These are phyloP conservation scores for Rhodotorula babjevae DNA, from an alignment of 768 basidiomycete genomes.

Conservation along the genomic window DNA sequence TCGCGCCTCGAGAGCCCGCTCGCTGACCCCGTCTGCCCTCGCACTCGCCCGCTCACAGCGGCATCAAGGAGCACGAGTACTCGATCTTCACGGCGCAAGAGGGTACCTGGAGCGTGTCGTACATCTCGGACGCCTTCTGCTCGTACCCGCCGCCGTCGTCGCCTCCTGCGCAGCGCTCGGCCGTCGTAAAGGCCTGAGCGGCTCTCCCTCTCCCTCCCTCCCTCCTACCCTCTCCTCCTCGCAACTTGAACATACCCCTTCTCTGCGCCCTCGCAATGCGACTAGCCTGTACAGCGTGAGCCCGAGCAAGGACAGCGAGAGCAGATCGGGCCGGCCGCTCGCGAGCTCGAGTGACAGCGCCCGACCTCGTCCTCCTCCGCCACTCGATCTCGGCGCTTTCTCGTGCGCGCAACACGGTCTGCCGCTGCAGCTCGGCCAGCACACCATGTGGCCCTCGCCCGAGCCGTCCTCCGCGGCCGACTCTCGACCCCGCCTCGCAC, in stretches of 20 bases:
- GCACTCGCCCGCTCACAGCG: conserved; percentile 13
- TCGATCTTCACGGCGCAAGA: conserved; percentile 87
- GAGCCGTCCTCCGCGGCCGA: no score
- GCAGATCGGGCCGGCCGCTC: no score
- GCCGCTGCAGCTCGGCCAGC: no score
- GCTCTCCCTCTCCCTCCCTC: neutral
- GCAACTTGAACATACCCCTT: neutral
- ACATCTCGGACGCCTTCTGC: conserved; percentile 83
- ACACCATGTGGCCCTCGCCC: no score
- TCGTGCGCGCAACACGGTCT: no score
- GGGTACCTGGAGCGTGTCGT: conserved; percentile 86
- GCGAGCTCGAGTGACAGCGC: no score
- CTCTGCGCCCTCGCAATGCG: neutral
- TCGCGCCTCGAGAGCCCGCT: neutral
- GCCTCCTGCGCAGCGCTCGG: conserved; percentile 53
- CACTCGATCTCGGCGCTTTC: no score
- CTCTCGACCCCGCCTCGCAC: no score
- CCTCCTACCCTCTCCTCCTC: no score
- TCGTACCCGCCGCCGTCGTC: conserved; percentile 79
- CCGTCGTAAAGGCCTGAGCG: conserved; percentile 44
- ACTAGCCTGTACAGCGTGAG: no score
- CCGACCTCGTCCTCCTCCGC: no score
- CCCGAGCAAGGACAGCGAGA: no score
- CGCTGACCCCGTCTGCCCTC: neutral
- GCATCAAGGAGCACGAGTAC: conserved; percentile 61